Conservation (phyloP, 2,329 filamentous ascomycete species). For the Pseudogymnoascus sp. region DNA sequence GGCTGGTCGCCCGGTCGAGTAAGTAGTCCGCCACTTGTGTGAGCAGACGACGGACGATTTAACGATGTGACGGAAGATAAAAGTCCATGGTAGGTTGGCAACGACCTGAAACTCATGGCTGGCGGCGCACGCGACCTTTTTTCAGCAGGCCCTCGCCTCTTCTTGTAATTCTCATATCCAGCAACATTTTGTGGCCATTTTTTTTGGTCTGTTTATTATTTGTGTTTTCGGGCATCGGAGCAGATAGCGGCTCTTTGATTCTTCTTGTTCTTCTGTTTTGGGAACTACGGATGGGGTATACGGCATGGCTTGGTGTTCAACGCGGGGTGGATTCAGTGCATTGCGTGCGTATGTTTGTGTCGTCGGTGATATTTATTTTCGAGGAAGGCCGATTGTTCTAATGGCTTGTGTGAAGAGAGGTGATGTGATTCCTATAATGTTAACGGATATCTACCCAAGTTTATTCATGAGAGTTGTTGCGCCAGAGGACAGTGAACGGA, state of each 20-base stretch:
- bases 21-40: slow-evolving; percentile 36
- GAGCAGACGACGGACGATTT: neutral
- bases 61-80: slow-evolving; percentile 3
- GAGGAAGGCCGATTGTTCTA: neutral
- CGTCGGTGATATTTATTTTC: neutral
- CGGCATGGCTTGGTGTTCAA: slow-evolving; percentile 5
- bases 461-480: neutral
- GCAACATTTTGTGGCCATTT: neutral
- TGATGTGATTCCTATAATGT: neutral
- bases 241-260: neutral
- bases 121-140: neutral
- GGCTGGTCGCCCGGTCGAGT: slow-evolving; percentile 83
- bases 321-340: neutral
- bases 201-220: neutral
- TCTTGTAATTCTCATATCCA: slow-evolving; percentile 3
- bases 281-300: neutral
- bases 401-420: neutral
- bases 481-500: neutral
- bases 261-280: neutral
- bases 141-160: slow-evolving; percentile 1
- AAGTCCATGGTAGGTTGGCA: slow-evolving; percentile 4
- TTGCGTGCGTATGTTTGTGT: neutral
- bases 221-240: neutral
- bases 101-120: neutral
- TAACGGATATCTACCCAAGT: neutral